Conservation (phyloP, 768 basidiomycete species). For the Xerocomellus chrysenteron region DNA sequence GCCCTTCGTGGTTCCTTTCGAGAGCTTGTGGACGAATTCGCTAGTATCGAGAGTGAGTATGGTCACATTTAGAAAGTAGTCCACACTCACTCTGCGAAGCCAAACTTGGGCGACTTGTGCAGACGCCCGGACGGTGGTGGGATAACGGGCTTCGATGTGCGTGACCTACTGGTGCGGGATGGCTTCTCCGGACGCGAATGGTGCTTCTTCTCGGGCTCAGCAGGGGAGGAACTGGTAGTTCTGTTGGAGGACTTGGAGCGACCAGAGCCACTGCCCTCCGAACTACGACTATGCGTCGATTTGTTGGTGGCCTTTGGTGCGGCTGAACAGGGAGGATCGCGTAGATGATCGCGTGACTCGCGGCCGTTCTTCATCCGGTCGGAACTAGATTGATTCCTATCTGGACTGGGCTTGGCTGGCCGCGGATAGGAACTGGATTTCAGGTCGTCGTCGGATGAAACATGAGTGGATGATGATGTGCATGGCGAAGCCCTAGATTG, state of each 20-base stretch:
- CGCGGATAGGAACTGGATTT: slow-evolving; percentile 18
- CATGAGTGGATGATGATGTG: slow-evolving; percentile 10
- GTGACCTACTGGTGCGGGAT: slow-evolving; percentile 14
- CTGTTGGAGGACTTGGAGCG: slow-evolving; percentile 17
- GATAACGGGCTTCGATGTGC: slow-evolving; percentile 27
- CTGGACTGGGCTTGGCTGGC: slow-evolving; percentile 9
- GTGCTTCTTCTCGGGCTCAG: slow-evolving; percentile 2
- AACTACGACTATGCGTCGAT: slow-evolving; percentile 13
- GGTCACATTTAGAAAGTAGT: not conserved
- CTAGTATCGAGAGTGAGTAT: slow-evolving; percentile 18
- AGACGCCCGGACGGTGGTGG: slow-evolving; percentile 26
- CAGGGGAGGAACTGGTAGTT: not conserved
- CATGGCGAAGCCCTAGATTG: slow-evolving; percentile 14
- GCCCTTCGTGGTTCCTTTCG: slow-evolving; percentile 14
- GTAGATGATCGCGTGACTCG: slow-evolving; percentile 23
- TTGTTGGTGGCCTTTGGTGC: slow-evolving; percentile 4
- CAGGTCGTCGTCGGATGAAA: slow-evolving; percentile 12
- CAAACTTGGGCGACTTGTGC: slow-evolving; percentile 23
- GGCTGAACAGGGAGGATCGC: slow-evolving; percentile 18
- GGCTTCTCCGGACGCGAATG: slow-evolving; percentile 12
- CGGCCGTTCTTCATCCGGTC: slow-evolving; percentile 19
- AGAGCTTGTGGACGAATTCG: slow-evolving; percentile 30
- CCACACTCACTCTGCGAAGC: slow-evolving; percentile 29
- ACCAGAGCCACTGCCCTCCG: slow-evolving; percentile 9
- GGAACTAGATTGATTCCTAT: slow-evolving; percentile 17